Percentiles rank a stretch among this genome's conserved stretches.
Conservation (phyloP, 2,329 filamentous ascomycete species). For the Cadophora sp. region DNA sequence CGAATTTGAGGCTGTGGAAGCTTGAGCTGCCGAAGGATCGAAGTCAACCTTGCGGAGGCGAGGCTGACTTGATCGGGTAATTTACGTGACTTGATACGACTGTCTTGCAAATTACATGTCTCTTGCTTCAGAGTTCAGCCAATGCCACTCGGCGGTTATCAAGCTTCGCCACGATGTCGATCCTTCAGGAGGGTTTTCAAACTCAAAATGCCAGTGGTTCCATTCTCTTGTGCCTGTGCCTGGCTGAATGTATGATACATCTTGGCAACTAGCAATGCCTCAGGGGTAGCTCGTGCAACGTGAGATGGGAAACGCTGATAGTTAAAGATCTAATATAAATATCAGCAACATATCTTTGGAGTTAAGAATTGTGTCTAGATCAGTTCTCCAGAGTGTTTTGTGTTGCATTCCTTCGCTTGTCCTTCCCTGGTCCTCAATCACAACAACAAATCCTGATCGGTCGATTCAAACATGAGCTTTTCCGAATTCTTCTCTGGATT, state of each 20-base stretch:
- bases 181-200: not conserved
- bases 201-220: not conserved
- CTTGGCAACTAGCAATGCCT: conserved; percentile 15
- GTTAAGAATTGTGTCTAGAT: no score
- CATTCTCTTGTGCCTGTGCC: not conserved
- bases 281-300: conserved; percentile 1
- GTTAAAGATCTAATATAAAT: not conserved
- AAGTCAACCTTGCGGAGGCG: conserved; percentile 6
- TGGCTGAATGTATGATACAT: conserved; percentile 4
- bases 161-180: conserved; percentile 16
- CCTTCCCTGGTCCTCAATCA: not conserved
- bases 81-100: conserved; percentile 2
- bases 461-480: conserved; percentile 24
- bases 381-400: not conserved
- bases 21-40: not conserved
- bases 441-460: not conserved
- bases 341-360: not conserved
- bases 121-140: not conserved
- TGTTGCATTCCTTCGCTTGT: not conserved
- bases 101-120: not conserved
- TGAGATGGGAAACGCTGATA: not conserved
- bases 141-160: not conserved
- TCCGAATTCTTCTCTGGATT: conserved; percentile 20
- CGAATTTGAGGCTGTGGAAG: not conserved
- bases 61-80: not conserved